Base-by-base conservation (phyloP, 768 basidiomycete species). In the Ephemerocybe angulata region DNA sequence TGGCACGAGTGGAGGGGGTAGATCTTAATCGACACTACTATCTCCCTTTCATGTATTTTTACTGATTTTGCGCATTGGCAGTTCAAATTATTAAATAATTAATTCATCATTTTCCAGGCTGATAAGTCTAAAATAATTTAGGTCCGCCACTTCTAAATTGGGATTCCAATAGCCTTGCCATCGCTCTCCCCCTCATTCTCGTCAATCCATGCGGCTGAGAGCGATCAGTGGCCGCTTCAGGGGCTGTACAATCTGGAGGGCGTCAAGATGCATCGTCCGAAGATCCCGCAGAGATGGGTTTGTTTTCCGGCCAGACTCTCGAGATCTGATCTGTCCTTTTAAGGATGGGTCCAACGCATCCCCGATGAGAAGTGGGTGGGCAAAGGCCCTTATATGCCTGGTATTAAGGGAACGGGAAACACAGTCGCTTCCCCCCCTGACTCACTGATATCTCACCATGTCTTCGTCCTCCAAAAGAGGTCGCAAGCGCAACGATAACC, bases 401-500 rank as follows among this genome's bases (percentile, higher is more conserved):
- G 58, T 58, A 52, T 58, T 58, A 55, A 53, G 41, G 44, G 53
- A 51, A 53, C 30, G 22, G 27, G 49, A 58, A 59, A 42, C 44
- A 46, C 52, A 50, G 47, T 59, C 65, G 63, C 60, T 48, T 66
- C 63, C 65, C 43, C 40, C 57, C 58, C 60, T 63, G 65, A 62
- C 58, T 65, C 63, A 65, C 62, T 19, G 38, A 8, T n/a, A 41
- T 41, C 21, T 60, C 63, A 67, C 64, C 54, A 90, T 89, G 87
- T 90, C 88, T 63, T 90, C 38, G 10, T 17, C 15, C 38, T 41
- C 88, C 58, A 93, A 91, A 74, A 85, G 90, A 64, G 91, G 90
- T 58, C 82, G 90, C 64, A 92, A 92, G 65, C 77, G 90, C 67
- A 87, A 89, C 70, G 86, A 89, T 69, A 86, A 82, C 63, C 81